Conservation (phyloP, 371 early-diverging fungal genomes). For the Apophysomyces trapeziformis region DNA sequence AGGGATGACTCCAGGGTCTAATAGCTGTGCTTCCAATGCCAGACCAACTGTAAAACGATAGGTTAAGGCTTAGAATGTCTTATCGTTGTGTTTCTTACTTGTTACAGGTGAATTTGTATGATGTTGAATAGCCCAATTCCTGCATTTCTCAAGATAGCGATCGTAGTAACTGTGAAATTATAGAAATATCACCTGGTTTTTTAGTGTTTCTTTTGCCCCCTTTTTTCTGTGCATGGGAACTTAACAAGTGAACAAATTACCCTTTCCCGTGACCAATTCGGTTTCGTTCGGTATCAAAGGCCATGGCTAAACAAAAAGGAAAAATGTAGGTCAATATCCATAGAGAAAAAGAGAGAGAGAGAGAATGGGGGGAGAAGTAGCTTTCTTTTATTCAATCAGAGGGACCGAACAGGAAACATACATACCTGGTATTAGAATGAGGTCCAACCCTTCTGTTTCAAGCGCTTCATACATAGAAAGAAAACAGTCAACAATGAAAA, state of each 20-base stretch:
- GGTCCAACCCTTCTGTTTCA: conserved; percentile 59
- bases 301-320: conserved; percentile 29
- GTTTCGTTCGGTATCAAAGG: conserved; percentile 66
- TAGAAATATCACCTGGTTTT: neutral
- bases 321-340: neutral
- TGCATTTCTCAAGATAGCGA: conserved; percentile 38
- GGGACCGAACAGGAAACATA: neutral
- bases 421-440: conserved; percentile 70
- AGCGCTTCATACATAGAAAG: conserved; percentile 36
- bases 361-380: too few relatives aligned
- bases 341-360: too few relatives aligned
- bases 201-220: too few relatives aligned
- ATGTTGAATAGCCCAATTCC: conserved; percentile 28
- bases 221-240: too few relatives aligned
- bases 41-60: conserved; percentile 48
- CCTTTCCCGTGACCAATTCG: conserved; percentile 79
- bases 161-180: conserved; percentile 41
- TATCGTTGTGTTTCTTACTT: neutral
- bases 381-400: too few relatives aligned
- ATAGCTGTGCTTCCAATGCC: conserved; percentile 60
- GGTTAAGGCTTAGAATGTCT: neutral
- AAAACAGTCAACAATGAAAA: neutral
- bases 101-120: conserved; percentile 3
- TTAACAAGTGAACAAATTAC: conserved; percentile 25
- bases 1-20: conserved; percentile 46